Base-by-base conservation (phyloP, 2,329 filamentous ascomycete genomes). In the Ophiostoma sp. region DNA sequence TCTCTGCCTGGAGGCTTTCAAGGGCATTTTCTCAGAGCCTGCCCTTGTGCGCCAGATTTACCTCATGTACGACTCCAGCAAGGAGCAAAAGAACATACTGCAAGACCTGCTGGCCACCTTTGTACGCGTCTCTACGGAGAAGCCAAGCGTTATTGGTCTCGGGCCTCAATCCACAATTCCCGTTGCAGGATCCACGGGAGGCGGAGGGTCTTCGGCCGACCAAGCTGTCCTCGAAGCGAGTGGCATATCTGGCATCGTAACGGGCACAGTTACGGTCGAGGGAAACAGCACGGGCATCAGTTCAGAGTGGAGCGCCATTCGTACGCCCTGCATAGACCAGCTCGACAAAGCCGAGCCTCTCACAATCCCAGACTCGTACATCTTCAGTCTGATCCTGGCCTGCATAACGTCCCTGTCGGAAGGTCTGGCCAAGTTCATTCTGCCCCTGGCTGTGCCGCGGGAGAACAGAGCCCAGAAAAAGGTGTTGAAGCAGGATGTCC, bases 351-450 rank as follows among this genome's bases (percentile, higher is more conserved):
- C 88, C 0, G 94, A 97, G 67, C 86, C 94, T 0, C 93, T 94
- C 4, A 75, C 83, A 0, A 86, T 96, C 31, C 95, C 95, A 0
- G 94, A 97, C 72, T 97, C 95, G 0, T 99, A 99, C 76, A 86
- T 97, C 8, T 98, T 97, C 79, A 93, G 91, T 73, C 83, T 99
- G 67, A 91, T 94, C 1, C 81, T 99, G 60, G 90, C 92, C 2
- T 98, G 94, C 76, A 90, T 99, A 72, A 94, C 91, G 64, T 93
- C 89, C 1, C 86, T 99, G 67, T 96, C 94, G 0, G 95, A 99
- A 76, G 93, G 92, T 1, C 83, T 99, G 23, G 95, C 94, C 39
- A 97, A 94, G 77, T 96, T 97, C 74, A 90, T 98, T 66, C 84
- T 99, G 17, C 95, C 95, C 0, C 81, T 99, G 52, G 97, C 95